These are phyloP conservation scores for Histomonas meleagridis DNA, from an alignment of 208 protist genomes.

Conservation along the genomic window DNA sequence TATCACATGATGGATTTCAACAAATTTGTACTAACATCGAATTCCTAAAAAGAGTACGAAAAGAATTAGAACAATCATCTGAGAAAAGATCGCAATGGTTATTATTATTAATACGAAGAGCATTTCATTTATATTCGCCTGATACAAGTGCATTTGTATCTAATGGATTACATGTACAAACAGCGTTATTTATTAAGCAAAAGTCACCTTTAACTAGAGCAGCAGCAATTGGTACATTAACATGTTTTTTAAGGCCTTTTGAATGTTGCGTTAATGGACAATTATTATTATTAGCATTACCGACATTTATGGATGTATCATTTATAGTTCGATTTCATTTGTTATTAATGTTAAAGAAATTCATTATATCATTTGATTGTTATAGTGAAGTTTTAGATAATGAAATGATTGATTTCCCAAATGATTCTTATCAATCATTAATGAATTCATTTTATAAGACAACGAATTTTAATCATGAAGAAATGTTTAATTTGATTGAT, in stretches of 20 bases:
- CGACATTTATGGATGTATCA: not conserved
- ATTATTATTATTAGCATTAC: not conserved
- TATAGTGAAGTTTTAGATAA: not conserved
- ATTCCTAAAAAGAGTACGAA: not conserved
- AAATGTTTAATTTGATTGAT: not conserved
- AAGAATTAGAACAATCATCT: not conserved
- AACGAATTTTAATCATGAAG: not conserved
- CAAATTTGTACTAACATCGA: not conserved
- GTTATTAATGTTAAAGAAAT: not conserved
- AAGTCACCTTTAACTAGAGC: not conserved
- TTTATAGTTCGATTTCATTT: conserved; percentile 20
- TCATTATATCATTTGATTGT: not conserved
- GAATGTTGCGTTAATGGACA: conserved; percentile 9
- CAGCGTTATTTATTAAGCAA: not conserved
- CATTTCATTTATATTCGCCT: not conserved
- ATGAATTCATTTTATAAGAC: not conserved
- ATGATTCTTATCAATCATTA: not conserved
- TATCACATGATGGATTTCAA: not conserved
- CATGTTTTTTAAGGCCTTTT: not conserved
- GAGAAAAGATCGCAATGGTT: not conserved
- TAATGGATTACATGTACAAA: conserved; percentile 25
- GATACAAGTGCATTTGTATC: not conserved
- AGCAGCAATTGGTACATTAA: not conserved
- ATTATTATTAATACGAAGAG: not conserved
- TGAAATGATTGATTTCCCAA: not conserved